Base-by-base conservation (phyloP, 192 early-diverging fungal species). In the Funneliformis geosporum region DNA sequence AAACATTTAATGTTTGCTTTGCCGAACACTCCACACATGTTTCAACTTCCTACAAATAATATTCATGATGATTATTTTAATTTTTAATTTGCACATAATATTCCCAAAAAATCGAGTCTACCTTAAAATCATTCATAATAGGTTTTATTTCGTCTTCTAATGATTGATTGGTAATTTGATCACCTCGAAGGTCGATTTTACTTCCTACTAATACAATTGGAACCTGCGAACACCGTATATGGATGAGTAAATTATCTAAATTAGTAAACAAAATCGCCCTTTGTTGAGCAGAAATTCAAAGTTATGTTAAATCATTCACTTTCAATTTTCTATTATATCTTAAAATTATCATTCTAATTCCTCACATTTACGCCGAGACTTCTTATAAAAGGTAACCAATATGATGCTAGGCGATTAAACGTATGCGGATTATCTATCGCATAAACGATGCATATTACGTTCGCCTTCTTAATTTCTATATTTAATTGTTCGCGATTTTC, bases 101-200 rank as follows among this genome's bases (percentile, higher is more conserved):
- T 6, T 27, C 14, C 27, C 62, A 64, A n/a, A 28, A n/a, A 27
- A 23, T 27, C 11, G 14, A 55, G 18, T 55, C 18, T 70, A 92
- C 92, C 90, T 96, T 97, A 88, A 97, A 99, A 83, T 99, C 98
- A 87, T 96, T 97, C 98, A 99, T 99, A 60, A 99, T 96, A 4
- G 97, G 97, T 72, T 94, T 93, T 8, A 99, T 93, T 80, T 98
- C 95, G 71, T 96, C 95, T 84, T 98, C 96, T 55, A 99, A 83
- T 68, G 89, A 88, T 39, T 95, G 92, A 83, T 94, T 96, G 33
- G 92, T 90, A 61, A 93, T 85, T 79, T 95, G 91, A 46, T 93
- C 91, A n/a, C 95, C 96, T 33, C 95, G 84, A 59, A 95, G 76
- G 84, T 97, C 96, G 62, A 96, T 95, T 79, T 97, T 96, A 84